Evolutionary conservation across 2,329 filamentous ascomycete genomes (phyloP), one percentile per base, ranked within the genome.

Genomic region (Teratosphaeriaceae sp.): DNA sequence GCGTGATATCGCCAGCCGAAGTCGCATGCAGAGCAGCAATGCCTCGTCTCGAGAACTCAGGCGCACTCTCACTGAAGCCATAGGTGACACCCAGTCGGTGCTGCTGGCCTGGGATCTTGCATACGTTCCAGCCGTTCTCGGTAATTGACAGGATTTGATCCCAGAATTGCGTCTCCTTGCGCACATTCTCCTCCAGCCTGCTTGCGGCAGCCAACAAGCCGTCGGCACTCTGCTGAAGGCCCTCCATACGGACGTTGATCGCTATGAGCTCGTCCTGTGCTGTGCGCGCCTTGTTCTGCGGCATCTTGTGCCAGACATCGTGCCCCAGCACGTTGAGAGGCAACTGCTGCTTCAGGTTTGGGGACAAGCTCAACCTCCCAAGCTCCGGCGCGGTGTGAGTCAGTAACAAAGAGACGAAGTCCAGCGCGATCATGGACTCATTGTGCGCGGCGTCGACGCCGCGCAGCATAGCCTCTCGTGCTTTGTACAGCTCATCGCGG

Each of bases 111-210:
- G 88, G 87, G 30, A 92, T 70, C 38, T 84, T 78, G 53, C 84
- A 90, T 15, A 97, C 71, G 16, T 85, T 82, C 90, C 92, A 98
- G 3, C 89, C 88, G 42, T 81, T 82, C 52, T 88, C 79, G 51
- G 84, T 88, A 34, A 97, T 80, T 8, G 80, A 78, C 36, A 94
- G 69, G 2, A 97, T 77, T 55, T 94, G 84, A 43, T 84, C 77
- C 92, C 92, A 98, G 64, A 94, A 98, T 54, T 76, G 82, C 2
- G 82, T 82, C 68, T 98, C 92, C 22, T 80, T 78, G 8, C 78
- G 74, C 24, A 94, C 84, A 62, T 95, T 89, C 9, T 76, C 77
- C 54, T 87, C 78, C 11, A 98, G 67, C 30, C 86, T 76, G 20
- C 75, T 73, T 0, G 85, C 84, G 3, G 88, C 83, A 8, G 79